A percentile compares a stretch with the other conserved stretches of the same genome.
phyloP scores from a whole-genome alignment of 2,329 filamentous ascomycete genomes.

The Colletotrichum sp. region DNA sequence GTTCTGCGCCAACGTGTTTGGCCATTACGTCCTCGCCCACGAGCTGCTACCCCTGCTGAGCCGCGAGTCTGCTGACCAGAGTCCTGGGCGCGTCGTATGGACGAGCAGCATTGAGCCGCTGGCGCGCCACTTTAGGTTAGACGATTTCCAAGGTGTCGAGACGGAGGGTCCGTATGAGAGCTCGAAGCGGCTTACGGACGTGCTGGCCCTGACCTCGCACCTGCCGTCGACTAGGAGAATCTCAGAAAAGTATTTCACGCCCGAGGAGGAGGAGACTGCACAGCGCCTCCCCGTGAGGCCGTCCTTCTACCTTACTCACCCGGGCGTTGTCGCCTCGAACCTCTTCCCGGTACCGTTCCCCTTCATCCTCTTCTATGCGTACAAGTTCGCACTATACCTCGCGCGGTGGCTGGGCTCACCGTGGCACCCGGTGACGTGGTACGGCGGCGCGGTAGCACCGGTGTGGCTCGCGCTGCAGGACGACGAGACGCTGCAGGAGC shows the following conservation, averaged over 20 bases:
- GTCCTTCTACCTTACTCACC: slow-evolving; percentile 80
- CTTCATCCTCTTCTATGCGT: slow-evolving; percentile 71
- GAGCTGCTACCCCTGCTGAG: slow-evolving; percentile 77
- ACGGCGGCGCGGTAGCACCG: slow-evolving; percentile 76
- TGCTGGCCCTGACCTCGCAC: slow-evolving; percentile 76
- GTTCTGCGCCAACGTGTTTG: slow-evolving; percentile 93
- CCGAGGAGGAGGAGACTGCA: slow-evolving; percentile 26
- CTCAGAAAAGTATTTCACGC: slow-evolving; percentile 61
- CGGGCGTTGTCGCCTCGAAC: slow-evolving; percentile 82
- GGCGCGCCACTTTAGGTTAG: slow-evolving; percentile 56
- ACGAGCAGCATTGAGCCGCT: slow-evolving; percentile 80
- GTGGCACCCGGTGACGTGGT: slow-evolving; percentile 83
- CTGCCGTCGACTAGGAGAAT: slow-evolving; percentile 67
- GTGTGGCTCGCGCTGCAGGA: slow-evolving; percentile 79
- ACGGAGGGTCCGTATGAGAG: slow-evolving; percentile 77
- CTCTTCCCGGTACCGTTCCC: slow-evolving; percentile 78
- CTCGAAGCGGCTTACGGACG: slow-evolving; percentile 85
- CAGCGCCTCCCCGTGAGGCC: slow-evolving; percentile 46
- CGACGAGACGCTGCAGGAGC: slow-evolving; percentile 64
- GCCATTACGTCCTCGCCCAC: slow-evolving; percentile 89
- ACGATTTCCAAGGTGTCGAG: slow-evolving; percentile 78
- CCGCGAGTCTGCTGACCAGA: slow-evolving; percentile 42
- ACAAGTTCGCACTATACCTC: slow-evolving; percentile 71
- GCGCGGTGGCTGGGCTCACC: slow-evolving; percentile 81
- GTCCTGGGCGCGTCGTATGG: slow-evolving; percentile 80